Evolutionary conservation across 1,139 yeast genomes (phyloP).

Genomic region (Maudiozyma humilis): DNA sequence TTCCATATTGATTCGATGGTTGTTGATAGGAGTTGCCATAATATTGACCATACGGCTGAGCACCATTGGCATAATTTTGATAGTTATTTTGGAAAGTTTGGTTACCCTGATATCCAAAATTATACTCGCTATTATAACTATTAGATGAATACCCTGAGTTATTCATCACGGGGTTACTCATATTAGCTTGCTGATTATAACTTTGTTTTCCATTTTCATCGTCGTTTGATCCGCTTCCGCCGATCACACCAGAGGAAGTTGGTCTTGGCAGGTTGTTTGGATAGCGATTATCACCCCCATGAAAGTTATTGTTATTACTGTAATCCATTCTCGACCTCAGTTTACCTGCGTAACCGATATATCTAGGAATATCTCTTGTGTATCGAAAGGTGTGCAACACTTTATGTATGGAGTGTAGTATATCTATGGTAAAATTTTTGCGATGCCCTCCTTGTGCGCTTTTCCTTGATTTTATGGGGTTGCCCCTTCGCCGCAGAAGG

Average conservation of each 20-base stretch:
- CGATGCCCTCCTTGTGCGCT: not conserved
- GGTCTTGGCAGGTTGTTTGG: constrained; percentile 20
- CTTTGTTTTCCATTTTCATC: not conserved
- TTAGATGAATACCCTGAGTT: not conserved
- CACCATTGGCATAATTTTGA: too few relatives aligned
- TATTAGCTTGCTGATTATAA: not conserved
- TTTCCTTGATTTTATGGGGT: too few relatives aligned
- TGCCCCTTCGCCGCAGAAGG: too few relatives aligned
- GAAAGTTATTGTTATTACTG: not conserved
- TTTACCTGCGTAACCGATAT: too few relatives aligned
- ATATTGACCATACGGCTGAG: too few relatives aligned
- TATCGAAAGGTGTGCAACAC: too few relatives aligned
- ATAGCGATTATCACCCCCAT: not conserved
- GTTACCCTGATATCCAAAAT: not conserved
- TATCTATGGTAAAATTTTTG: not conserved
- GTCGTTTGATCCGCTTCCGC: not conserved
- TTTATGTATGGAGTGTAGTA: not conserved
- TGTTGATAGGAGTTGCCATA: too few relatives aligned
- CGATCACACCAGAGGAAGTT: constrained; percentile 23
- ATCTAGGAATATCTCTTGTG: too few relatives aligned
- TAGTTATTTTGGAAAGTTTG: not conserved
- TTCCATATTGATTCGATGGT: too few relatives aligned
- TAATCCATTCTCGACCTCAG: constrained; percentile 4
- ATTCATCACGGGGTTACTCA: not conserved
- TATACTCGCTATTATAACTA: not conserved